Base-by-base conservation (phyloP, 1,284 basidiomycete genomes). In the Ceratobasidium sp. region DNA sequence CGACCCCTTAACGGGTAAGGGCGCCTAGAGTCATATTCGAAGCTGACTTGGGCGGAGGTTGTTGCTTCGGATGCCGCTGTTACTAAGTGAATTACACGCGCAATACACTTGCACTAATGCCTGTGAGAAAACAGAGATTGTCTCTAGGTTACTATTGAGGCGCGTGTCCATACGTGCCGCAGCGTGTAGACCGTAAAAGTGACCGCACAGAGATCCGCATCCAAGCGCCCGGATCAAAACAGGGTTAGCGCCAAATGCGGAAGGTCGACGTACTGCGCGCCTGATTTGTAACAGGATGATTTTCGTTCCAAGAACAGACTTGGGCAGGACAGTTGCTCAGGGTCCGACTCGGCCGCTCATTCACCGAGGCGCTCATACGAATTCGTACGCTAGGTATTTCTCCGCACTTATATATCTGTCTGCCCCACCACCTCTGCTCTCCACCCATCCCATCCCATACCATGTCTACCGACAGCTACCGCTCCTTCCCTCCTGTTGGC, bases 221-320 rank as follows among this genome's bases (percentile, higher is more conserved):
- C 11, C 36, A 41, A 33, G 59, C 59, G 59, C 59, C 59, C 59
- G 59, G 59, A 60, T 60, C 59, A 60, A 41, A 22, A 54, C 36
- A 11, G 36, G 22, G 9, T 41, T 41, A n/a, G n/a, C 36, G 59
- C n/a, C 59, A 24, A 60, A 14, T 33, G 22, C 31, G 56, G 56
- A 31, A 57, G 56, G 31, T 31, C n/a, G 56, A 57, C 36, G 36
- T 11, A 41, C 36, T 22, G 56, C 59, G 59, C 59, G 59, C 59
- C 24, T 41, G 59, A 60, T 60, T 44, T 29, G 53, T 54, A 14
- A 54, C 14, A 9, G 22, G 22, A 24, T 15, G 56, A 57, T 57
- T 33, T 29, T 57, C 56, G 56, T 22, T 41, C 29, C 22, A 57
- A 57, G 31, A 36, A 44, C 59, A 41, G 36, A 60, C 59, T 31